Evolutionary conservation across 2,329 filamentous ascomycete genomes (phyloP).

Genomic region (Trichoderma brevicompactum): DNA sequence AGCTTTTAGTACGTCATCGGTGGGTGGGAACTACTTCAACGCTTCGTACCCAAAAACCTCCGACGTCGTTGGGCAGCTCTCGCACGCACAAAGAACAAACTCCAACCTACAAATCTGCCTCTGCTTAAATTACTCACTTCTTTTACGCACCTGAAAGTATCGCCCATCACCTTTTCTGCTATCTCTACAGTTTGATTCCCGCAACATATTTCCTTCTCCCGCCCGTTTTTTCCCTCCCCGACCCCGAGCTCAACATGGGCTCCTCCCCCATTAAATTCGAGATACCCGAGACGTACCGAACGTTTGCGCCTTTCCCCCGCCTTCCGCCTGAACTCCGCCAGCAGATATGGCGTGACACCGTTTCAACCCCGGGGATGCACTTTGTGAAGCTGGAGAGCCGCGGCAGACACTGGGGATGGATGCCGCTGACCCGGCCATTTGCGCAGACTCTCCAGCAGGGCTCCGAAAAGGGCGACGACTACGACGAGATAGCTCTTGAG

Average conservation of each 20-base stretch:
- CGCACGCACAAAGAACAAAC: background rate
- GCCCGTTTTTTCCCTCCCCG: no score
- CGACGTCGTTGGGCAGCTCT: conserved; percentile 12
- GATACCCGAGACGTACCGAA: conserved; percentile 40
- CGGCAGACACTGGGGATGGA: conserved; percentile 36
- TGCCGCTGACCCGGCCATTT: conserved; percentile 14
- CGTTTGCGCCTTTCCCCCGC: conserved; percentile 40
- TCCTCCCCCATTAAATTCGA: conserved; percentile 38
- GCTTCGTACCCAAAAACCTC: conserved; percentile 15
- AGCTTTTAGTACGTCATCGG: conserved; percentile 26
- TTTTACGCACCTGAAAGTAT: background rate
- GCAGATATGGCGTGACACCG: conserved; percentile 42
- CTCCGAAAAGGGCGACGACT: conserved; percentile 29
- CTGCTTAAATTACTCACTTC: background rate
- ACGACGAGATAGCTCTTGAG: conserved; percentile 35
- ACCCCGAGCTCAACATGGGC: background rate
- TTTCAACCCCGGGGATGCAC: conserved; percentile 43
- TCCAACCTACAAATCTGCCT: background rate
- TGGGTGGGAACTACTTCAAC: conserved; percentile 5
- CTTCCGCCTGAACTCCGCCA: conserved; percentile 44
- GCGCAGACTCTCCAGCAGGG: conserved; percentile 19
- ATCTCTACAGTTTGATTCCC: background rate
- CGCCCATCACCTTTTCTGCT: background rate
- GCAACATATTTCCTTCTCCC: background rate
- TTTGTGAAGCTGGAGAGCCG: conserved; percentile 40